Conservation (phyloP, 2,329 filamentous ascomycete species). For the Pseudogymnoascus sp. region DNA sequence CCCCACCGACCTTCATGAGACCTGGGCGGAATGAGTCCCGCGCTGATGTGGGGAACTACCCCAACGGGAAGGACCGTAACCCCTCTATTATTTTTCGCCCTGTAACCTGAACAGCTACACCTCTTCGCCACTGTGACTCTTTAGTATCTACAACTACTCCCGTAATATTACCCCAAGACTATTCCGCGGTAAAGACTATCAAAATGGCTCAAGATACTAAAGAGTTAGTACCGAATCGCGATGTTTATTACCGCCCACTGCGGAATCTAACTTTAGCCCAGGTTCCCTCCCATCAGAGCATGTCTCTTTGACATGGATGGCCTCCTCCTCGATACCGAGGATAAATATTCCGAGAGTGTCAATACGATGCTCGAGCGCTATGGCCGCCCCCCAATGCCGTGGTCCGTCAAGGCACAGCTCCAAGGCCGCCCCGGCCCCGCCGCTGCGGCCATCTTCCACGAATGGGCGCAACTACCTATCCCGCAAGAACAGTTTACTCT, state of each 20-base stretch:
- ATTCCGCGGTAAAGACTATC: background rate
- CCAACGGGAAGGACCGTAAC: background rate
- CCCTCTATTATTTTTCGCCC: background rate
- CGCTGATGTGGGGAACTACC: background rate
- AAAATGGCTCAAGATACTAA: constrained; percentile 4
- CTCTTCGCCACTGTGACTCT: background rate
- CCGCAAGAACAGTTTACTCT: constrained; percentile 55
- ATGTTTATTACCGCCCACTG: background rate
- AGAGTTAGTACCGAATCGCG: constrained; percentile 4
- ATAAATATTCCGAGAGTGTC: constrained; percentile 77
- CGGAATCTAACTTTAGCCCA: constrained; percentile 27
- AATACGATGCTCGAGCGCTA: constrained; percentile 75
- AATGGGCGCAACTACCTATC: constrained; percentile 83
- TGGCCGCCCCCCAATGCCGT: constrained; percentile 67
- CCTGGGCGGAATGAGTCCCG: background rate
- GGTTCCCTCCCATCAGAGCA: constrained; percentile 72
- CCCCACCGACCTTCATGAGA: background rate
- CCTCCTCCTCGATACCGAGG: constrained; percentile 87
- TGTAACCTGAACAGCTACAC: constrained; percentile 2
- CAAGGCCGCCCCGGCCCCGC: constrained; percentile 25
- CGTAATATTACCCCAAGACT: background rate
- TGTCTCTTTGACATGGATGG: constrained; percentile 99
- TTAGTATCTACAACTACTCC: background rate
- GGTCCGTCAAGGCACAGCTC: constrained; percentile 86
- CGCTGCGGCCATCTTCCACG: constrained; percentile 54